A percentile compares a stretch with the other conserved stretches of the same genome.
Conservation (phyloP, 108 stramenopile genomes). For the Bacterosira constricta region DNA sequence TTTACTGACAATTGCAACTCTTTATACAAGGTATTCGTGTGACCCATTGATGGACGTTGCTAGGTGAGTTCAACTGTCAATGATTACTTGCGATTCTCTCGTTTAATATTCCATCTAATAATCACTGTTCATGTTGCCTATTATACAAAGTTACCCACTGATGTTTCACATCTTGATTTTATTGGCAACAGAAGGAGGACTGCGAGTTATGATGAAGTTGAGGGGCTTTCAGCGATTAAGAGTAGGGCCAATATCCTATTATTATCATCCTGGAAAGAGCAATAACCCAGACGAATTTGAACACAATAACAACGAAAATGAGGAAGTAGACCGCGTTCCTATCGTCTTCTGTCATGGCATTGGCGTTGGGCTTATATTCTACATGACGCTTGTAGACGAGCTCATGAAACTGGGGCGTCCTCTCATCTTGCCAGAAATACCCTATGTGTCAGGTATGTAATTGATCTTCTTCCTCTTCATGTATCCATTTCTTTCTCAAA, state of each 20-base stretch:
- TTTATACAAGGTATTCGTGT: conserved; percentile 67
- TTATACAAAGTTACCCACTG: conserved; percentile 58
- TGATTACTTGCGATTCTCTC: background rate
- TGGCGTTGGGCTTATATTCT: conserved; percentile 79
- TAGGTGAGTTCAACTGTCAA: conserved; percentile 5
- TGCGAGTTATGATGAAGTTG: conserved; percentile 65
- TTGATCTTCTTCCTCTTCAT: no score
- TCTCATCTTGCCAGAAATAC: conserved; percentile 80
- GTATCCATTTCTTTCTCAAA: no score
- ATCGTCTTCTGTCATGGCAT: conserved; percentile 90
- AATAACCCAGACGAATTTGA: conserved; percentile 16
- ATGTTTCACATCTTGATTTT: conserved; percentile 75
- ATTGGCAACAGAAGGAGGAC: conserved; percentile 63
- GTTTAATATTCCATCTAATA: background rate
- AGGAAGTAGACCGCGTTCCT: conserved; percentile 45
- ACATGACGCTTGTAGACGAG: conserved; percentile 73
- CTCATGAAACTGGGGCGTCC: conserved; percentile 71
- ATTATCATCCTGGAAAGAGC: conserved; percentile 69
- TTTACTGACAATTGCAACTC: no score
- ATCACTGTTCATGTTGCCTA: background rate
- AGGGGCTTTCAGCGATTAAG: conserved; percentile 70
- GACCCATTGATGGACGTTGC: conserved; percentile 80
- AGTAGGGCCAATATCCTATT: conserved; percentile 77
- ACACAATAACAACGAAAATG: conserved; percentile 31
- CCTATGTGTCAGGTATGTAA: conserved; percentile 81